phyloP scores from a whole-genome alignment of 192 early-diverging fungal species.

The Polychytrium aggregatum region DNA sequence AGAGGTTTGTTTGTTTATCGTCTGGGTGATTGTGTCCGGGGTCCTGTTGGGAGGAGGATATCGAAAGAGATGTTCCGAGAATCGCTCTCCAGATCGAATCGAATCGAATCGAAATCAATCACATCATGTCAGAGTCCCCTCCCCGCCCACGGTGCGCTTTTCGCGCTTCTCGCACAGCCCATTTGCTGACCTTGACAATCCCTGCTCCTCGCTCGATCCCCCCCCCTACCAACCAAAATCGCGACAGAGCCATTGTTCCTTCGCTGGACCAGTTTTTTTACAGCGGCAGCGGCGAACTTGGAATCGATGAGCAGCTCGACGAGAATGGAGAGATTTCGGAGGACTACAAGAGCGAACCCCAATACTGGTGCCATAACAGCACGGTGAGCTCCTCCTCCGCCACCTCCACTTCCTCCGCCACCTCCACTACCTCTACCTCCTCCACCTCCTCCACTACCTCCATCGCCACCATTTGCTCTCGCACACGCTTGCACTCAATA shows the following conservation, averaged over 20 bases:
- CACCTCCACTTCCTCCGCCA: not conserved
- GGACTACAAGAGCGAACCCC: conserved; percentile 3
- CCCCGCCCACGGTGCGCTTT: conserved; percentile 11
- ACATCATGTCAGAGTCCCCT: no score
- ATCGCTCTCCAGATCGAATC: no score
- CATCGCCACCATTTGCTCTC: conserved; percentile 10
- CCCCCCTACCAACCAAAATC: not conserved
- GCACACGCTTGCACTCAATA: conserved; percentile 19
- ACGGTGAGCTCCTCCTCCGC: not conserved
- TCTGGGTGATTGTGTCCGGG: no score
- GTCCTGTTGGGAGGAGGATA: no score
- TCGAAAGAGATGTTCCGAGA: no score
- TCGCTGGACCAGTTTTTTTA: conserved; percentile 22
- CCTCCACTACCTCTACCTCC: not conserved
- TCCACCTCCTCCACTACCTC: not conserved
- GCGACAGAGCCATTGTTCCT: not conserved
- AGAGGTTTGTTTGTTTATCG: no score
- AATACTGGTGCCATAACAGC: not conserved
- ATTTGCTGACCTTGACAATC: not conserved
- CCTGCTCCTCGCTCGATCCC: not conserved
- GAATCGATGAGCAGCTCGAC: conserved; percentile 32
- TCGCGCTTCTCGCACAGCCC: not conserved
- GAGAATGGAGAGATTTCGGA: conserved; percentile 19
- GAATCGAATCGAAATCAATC: no score
- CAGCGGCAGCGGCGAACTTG: no score